Conservation (phyloP, 768 basidiomycete genomes). For the Lentinula aciculospora region DNA sequence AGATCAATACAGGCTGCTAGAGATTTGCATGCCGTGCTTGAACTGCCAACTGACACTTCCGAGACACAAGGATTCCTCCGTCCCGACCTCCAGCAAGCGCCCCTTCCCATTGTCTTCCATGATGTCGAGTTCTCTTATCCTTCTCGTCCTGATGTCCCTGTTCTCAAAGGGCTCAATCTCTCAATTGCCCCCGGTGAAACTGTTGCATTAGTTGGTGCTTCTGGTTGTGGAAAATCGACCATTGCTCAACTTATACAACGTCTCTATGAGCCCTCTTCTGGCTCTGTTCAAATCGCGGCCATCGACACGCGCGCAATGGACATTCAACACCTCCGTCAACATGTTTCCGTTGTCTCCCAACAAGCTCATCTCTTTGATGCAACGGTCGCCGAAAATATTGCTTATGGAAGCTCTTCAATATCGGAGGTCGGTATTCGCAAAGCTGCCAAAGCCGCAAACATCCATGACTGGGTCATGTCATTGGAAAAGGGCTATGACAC, state of each 20-base stretch:
- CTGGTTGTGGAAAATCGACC: constrained; percentile 92
- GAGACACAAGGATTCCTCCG: constrained; percentile 71
- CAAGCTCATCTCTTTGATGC: constrained; percentile 86
- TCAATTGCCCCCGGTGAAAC: constrained; percentile 70
- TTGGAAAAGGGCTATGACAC: constrained; percentile 88
- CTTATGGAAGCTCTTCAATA: constrained; percentile 58
- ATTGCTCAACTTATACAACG: constrained; percentile 66
- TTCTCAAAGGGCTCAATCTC: constrained; percentile 65
- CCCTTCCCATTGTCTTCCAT: constrained; percentile 45
- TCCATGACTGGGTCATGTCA: constrained; percentile 79
- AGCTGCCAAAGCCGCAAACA: constrained; percentile 75
- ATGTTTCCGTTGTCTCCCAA: constrained; percentile 87
- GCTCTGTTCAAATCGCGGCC: constrained; percentile 55
- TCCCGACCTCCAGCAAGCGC: constrained; percentile 9
- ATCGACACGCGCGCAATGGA: constrained; percentile 53
- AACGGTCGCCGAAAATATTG: constrained; percentile 82
- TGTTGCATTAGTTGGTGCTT: constrained; percentile 88
- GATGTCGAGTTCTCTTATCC: constrained; percentile 84
- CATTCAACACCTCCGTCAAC: constrained; percentile 72
- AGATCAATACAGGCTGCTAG: constrained; percentile 80
- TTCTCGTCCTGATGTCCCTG: constrained; percentile 58
- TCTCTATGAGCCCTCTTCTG: constrained; percentile 73
- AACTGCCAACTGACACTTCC: constrained; percentile 53
- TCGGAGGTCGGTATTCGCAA: constrained; percentile 52
- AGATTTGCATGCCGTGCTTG: constrained; percentile 68